Percentiles rank a stretch among this genome's conserved stretches.
Conservation (phyloP, 306 rosid genomes). For the Rosa multiflora region DNA sequence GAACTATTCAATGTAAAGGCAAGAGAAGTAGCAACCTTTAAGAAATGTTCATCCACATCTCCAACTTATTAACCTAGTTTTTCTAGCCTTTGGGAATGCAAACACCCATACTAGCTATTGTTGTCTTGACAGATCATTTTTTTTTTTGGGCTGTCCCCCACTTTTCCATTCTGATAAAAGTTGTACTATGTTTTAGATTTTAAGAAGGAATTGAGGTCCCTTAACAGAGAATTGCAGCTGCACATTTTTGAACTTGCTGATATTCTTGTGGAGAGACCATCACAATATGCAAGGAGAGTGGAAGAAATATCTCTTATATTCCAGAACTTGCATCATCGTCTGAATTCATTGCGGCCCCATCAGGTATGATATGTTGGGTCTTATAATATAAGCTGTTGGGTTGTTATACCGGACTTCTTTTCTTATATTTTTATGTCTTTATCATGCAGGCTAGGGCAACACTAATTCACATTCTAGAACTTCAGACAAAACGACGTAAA, state of each 20-base stretch:
- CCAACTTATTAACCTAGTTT: too few relatives aligned
- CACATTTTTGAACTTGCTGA: slow-evolving; percentile 94
- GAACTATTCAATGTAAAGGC: too few relatives aligned
- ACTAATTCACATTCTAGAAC: slow-evolving; percentile 80
- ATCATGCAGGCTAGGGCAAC: slow-evolving; percentile 31
- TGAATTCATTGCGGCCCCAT: too few relatives aligned
- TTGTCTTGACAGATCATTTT: not conserved
- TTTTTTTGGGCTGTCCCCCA: not conserved
- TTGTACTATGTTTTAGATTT: slow-evolving; percentile 46
- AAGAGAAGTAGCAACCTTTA: too few relatives aligned
- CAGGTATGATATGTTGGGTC: too few relatives aligned
- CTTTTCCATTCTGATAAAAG: slow-evolving; percentile 8
- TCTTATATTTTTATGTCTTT: too few relatives aligned
- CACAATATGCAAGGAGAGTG: slow-evolving; percentile 95
- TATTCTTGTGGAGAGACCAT: slow-evolving; percentile 87
- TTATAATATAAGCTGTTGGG: slow-evolving; percentile 12
- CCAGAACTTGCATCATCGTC: too few relatives aligned
- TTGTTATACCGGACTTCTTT: too few relatives aligned
- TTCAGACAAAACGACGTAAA: slow-evolving; percentile 28
- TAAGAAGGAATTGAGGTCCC: slow-evolving; percentile 88
- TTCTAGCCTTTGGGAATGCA: too few relatives aligned
- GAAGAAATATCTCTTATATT: slow-evolving; percentile 64
- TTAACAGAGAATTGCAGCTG: slow-evolving; percentile 78
- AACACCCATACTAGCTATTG: too few relatives aligned
- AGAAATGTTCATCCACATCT: too few relatives aligned